Conservation (phyloP, 2,329 filamentous ascomycete species). For the Verticillium alfalfae region DNA sequence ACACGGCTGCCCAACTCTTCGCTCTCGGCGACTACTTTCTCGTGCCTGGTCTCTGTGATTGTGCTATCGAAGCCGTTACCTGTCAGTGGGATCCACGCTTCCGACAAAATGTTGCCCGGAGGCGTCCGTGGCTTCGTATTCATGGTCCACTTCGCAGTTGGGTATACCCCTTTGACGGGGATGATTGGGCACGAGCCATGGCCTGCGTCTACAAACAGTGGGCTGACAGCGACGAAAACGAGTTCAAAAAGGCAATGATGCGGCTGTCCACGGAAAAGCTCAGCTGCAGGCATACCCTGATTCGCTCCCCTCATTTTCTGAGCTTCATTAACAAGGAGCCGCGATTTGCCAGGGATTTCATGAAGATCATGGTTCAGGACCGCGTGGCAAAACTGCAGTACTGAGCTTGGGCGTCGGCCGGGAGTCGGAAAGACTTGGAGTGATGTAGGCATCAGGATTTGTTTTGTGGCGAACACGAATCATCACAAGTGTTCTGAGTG, state of each 20-base stretch:
- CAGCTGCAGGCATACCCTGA: not conserved
- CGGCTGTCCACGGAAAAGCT: not conserved
- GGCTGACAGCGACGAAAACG: not conserved
- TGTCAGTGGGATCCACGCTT: not conserved
- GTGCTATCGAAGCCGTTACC: not conserved
- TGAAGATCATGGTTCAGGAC: not conserved
- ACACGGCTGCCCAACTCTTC: not conserved
- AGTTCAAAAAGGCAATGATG: not conserved
- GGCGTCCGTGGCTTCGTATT: not conserved
- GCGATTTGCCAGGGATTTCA: not conserved
- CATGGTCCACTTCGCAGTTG: not conserved
- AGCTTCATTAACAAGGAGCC: not conserved
- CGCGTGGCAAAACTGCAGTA: not conserved
- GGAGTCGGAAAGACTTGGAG: not conserved
- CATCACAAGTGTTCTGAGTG: too few species aligned
- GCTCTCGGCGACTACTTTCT: not conserved
- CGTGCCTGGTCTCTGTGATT: not conserved
- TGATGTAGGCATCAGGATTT: not conserved
- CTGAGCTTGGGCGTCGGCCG: not conserved
- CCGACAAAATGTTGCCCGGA: not conserved
- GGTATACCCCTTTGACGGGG: not conserved
- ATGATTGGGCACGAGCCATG: not conserved
- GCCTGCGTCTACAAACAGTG: not conserved
- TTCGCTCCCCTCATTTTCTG: not conserved
- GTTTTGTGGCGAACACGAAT: not conserved